phyloP scores from a whole-genome alignment of 2,329 filamentous ascomycete genomes.

The Aspergillus puulaauensis region DNA sequence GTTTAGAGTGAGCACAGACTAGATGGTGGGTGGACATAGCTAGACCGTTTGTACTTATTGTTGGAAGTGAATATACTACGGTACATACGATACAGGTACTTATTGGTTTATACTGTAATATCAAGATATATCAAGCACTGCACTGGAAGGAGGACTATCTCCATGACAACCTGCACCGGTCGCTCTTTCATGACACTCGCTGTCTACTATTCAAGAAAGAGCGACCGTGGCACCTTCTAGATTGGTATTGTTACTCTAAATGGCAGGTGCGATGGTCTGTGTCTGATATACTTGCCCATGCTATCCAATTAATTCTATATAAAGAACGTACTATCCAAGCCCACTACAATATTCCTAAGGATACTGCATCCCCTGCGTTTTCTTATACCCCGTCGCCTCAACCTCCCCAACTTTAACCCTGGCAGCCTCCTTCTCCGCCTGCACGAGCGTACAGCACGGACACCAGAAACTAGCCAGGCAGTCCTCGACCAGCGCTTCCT shows the following conservation, averaged over 20 bases:
- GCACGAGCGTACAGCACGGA: not conserved
- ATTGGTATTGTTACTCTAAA: not conserved
- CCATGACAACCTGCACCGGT: too few species aligned
- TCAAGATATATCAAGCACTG: too few species aligned
- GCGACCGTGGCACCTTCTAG: too few species aligned
- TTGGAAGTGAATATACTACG: not conserved
- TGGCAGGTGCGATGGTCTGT: too few species aligned
- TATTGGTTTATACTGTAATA: too few species aligned
- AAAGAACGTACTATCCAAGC: too few species aligned
- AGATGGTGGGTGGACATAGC: not conserved
- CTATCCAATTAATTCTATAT: too few species aligned
- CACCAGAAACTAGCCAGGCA: conserved; percentile 6
- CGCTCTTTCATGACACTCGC: too few species aligned
- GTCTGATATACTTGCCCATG: too few species aligned
- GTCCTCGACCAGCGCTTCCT: conserved; percentile 4
- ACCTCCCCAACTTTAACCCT: not conserved
- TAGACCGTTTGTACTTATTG: not conserved
- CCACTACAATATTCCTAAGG: not conserved
- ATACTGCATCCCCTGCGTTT: conserved; percentile 4
- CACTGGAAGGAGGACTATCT: too few species aligned
- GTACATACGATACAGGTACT: not conserved
- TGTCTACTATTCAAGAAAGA: too few species aligned
- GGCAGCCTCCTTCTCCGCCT: conserved; percentile 8
- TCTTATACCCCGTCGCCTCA: not conserved
- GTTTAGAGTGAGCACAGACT: conserved; percentile 6